phyloP scores from a whole-genome alignment of 495 filamentous ascomycete species.

The Penicillium longicatenatum region DNA sequence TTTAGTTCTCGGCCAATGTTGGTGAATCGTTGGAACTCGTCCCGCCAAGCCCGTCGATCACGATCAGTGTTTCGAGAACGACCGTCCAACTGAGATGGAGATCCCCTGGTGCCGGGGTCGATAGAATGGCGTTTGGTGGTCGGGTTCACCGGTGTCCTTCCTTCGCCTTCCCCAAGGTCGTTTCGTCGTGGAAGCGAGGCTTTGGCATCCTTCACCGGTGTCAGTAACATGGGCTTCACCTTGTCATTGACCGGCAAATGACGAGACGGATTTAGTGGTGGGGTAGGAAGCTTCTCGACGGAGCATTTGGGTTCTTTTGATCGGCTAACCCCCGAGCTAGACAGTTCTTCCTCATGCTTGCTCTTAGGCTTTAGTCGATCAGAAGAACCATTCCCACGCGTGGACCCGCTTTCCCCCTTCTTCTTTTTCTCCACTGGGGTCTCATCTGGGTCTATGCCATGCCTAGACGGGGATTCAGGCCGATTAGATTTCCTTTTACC shows the following conservation, averaged over 20 bases:
- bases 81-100: slow-evolving; percentile 31
- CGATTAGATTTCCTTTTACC: slow-evolving; percentile 38
- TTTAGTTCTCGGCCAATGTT: slow-evolving; percentile 51
- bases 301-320: slow-evolving; percentile 26
- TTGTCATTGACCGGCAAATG: slow-evolving; percentile 28
- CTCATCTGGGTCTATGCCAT: slow-evolving; percentile 30
- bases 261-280: slow-evolving; percentile 10
- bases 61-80: slow-evolving; percentile 40
- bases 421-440: slow-evolving; percentile 22
- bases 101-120: slow-evolving; percentile 32
- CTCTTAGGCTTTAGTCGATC: slow-evolving; percentile 22
- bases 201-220: slow-evolving; percentile 37
- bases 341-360: slow-evolving; percentile 23
- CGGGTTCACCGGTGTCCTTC: slow-evolving; percentile 29
- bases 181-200: slow-evolving; percentile 25
- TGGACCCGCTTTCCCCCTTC: slow-evolving; percentile 5
- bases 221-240: slow-evolving; percentile 27
- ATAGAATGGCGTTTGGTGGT: slow-evolving; percentile 29
- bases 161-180: slow-evolving; percentile 32
- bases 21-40: slow-evolving; percentile 46
- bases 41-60: slow-evolving; percentile 47
- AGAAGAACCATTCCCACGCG: slow-evolving; percentile 8
- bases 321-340: slow-evolving; percentile 14
- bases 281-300: slow-evolving; percentile 32
- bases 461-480: slow-evolving; percentile 28